Evolutionary conservation across 2,329 filamentous ascomycete genomes (phyloP).

Genomic region (Graphilbum fragrans): DNA sequence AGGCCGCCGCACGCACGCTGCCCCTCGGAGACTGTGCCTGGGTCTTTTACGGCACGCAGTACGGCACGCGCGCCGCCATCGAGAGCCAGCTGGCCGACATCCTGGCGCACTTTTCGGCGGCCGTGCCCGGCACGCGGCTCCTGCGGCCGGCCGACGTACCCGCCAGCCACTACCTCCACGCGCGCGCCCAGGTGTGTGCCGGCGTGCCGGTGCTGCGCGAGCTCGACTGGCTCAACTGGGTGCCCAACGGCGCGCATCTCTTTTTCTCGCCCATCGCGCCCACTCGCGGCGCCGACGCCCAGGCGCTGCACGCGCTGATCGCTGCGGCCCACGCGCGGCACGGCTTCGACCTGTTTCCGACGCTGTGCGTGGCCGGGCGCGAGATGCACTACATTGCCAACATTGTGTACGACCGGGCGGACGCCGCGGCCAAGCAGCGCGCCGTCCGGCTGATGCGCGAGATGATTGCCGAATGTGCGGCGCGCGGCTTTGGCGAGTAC

Average conservation of each 20-base stretch:
- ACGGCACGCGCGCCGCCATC: constrained; percentile 18
- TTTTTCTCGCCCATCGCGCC: constrained; percentile 41
- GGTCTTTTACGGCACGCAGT: constrained; percentile 37
- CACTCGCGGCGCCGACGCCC: constrained; percentile 32
- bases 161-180: constrained; percentile 23
- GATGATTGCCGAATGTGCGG: constrained; percentile 21
- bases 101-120: constrained; percentile 25
- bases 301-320: constrained; percentile 28
- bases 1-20: constrained; percentile 20
- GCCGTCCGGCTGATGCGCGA: constrained; percentile 19
- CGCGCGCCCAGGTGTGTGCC: constrained; percentile 21
- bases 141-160: constrained; percentile 27
- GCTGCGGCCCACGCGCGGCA: constrained; percentile 22
- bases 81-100: constrained; percentile 24
- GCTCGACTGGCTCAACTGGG: constrained; percentile 32
- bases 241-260: constrained; percentile 37
- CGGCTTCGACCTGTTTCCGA: constrained; percentile 37
- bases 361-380: constrained; percentile 35
- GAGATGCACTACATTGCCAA: constrained; percentile 45
- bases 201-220: constrained; percentile 23
- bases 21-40: constrained; percentile 29
- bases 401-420: constrained; percentile 28
- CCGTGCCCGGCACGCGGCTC: constrained; percentile 27
- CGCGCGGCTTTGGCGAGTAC: constrained; percentile 25
- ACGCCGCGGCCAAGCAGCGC: constrained; percentile 16